phyloP scores from a whole-genome alignment of 768 basidiomycete species.

The Russula lepida region DNA sequence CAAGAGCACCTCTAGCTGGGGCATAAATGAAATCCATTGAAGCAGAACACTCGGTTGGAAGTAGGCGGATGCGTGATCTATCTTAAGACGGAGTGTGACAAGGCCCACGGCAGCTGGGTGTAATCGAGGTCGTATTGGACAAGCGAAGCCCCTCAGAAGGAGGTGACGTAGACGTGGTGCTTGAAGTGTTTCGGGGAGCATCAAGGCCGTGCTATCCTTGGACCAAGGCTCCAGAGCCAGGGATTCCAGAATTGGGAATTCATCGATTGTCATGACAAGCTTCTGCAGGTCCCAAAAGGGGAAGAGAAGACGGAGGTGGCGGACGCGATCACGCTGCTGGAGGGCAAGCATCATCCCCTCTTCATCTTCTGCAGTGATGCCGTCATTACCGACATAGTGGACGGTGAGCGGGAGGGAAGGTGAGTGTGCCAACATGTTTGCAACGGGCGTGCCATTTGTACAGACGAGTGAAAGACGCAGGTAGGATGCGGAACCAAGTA shows the following conservation, averaged over 20 bases:
- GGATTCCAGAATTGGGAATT: background rate
- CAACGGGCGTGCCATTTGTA: background rate
- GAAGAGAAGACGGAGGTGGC: too few relatives aligned
- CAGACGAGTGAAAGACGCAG: too few relatives aligned
- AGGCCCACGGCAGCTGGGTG: background rate
- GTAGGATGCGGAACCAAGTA: too few relatives aligned
- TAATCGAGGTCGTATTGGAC: too few relatives aligned
- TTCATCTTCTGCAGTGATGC: background rate
- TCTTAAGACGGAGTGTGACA: background rate
- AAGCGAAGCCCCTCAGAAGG: too few relatives aligned
- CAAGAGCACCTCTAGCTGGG: too few relatives aligned
- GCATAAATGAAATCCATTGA: too few relatives aligned
- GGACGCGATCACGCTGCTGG: background rate
- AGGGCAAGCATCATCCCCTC: background rate
- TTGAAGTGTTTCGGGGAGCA: too few relatives aligned
- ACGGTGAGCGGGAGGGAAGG: background rate
- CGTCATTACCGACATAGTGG: background rate
- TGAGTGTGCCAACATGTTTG: background rate
- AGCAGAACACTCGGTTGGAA: too few relatives aligned
- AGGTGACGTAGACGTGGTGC: too few relatives aligned
- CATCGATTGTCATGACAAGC: background rate
- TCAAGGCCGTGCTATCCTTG: background rate
- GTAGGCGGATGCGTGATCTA: background rate
- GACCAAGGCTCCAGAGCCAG: background rate
- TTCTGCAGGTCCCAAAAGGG: background rate